Base-by-base conservation (phyloP, 2,329 filamentous ascomycete genomes). In the Didymella glomerata region DNA sequence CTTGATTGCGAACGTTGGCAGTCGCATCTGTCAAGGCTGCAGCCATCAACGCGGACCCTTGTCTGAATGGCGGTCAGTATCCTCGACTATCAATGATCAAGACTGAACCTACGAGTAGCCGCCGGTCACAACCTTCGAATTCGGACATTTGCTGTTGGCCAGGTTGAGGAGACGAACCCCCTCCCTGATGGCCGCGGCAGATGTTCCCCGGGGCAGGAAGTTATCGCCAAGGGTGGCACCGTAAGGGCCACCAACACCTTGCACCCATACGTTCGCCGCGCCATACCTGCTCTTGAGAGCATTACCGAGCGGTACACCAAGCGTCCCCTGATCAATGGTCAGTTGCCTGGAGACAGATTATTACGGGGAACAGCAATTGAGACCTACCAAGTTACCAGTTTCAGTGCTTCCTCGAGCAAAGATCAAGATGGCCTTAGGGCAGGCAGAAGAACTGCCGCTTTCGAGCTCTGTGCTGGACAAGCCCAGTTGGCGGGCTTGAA, bases 31-130 rank as follows among this genome's bases (percentile, higher is more conserved):
- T 64, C 42, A 79, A 68, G 1, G 77, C 68, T 16, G 68, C 71
- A 16, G 76, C 75, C 13, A 77, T 77, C 34, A 79, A 63, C 18
- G 78, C 78, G 9, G 76, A 69, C 42, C 78, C 77, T 70, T 80
- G 78, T 34, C 73, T 78, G 34, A 4, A 22, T 5, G 3, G 2
- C 4, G 25, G 40, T 65, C 38, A 67, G 61, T 28, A 18, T 4
- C 2, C 14, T 3, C 4, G 6, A 20, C 30, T 5, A 10, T 18
- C 25, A 45, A 32, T 11, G 10, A 4, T n/a, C 8, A 11, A 40
- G 7, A 2, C 4, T 4, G 13, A 24, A 72, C 76, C 36, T 76
- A 79, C 69, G 75, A 78, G 64, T 80, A 81, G 6, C 78, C 79
- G 30, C 76, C 76, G 18, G 74, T 73, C 24, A 79, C 73, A 41